Percentiles rank a stretch among this genome's conserved stretches.
phyloP scores from a whole-genome alignment of 2,329 filamentous ascomycete genomes.

The Colletotrichum sp. region DNA sequence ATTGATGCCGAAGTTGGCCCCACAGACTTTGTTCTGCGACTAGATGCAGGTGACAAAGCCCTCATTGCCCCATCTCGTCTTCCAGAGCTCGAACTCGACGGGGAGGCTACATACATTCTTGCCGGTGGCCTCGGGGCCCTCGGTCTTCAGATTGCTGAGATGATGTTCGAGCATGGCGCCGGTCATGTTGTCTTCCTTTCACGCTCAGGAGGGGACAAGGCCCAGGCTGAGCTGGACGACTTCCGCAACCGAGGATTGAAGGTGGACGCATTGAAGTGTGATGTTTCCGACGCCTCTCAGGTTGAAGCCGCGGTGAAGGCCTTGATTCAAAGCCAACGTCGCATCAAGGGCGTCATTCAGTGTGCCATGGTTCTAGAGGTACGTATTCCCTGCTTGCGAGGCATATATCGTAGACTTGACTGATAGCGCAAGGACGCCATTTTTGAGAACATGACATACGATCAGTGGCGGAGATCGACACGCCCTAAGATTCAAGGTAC shows the following conservation, averaged over 20 bases:
- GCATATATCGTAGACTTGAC: background rate
- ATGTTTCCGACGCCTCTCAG: background rate
- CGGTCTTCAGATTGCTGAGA: constrained; percentile 23
- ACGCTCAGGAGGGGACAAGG: constrained; percentile 19
- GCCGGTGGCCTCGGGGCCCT: constrained; percentile 28
- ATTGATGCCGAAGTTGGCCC: constrained; percentile 30
- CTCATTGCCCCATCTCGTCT: constrained; percentile 19
- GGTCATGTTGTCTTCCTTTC: constrained; percentile 33
- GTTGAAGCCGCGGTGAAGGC: background rate
- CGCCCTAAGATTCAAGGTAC: constrained; percentile 37
- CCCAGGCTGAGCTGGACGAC: background rate
- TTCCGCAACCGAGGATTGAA: background rate
- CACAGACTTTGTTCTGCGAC: constrained; percentile 24
- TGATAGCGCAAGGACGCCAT: constrained; percentile 23
- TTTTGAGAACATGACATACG: constrained; percentile 38
- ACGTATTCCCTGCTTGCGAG: fast-evolving
- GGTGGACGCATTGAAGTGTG: background rate
- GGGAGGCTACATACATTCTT: background rate
- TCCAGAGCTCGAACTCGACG: constrained; percentile 1
- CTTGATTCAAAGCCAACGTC: constrained; percentile 1
- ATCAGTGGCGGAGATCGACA: constrained; percentile 32
- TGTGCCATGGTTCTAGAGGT: constrained; percentile 47
- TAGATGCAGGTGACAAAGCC: background rate
- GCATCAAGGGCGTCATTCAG: constrained; percentile 48
- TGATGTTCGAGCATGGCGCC: constrained; percentile 29